Evolutionary conservation across 1,284 basidiomycete genomes (phyloP).

Genomic region (Fomitiporia mediterranea): DNA sequence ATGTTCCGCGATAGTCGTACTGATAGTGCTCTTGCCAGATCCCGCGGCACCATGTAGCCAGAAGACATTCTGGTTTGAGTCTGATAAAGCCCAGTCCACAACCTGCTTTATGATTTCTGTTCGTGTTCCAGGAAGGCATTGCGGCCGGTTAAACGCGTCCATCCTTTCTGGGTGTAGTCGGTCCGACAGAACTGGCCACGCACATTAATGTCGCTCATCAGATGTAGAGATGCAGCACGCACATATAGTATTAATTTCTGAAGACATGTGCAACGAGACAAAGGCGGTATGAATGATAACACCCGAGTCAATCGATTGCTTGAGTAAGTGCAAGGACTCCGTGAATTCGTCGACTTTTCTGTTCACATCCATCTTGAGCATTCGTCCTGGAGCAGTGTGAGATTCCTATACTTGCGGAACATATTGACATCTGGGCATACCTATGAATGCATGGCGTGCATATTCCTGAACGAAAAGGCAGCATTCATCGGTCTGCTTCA

Average conservation of each 20-base stretch:
- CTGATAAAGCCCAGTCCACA: not conserved
- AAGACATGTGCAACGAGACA: not conserved
- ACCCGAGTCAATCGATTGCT: not conserved
- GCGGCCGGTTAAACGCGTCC: not conserved
- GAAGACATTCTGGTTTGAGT: constrained; percentile 2
- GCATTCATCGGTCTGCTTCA: not conserved
- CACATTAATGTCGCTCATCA: not conserved
- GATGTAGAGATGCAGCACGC: not conserved
- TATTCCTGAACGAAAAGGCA: constrained; percentile 1
- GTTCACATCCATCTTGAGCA: not conserved
- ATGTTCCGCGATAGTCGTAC: constrained; percentile 17
- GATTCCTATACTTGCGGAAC: not conserved
- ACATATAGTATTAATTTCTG: not conserved
- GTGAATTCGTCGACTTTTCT: not conserved
- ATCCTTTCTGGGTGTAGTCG: not conserved
- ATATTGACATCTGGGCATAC: not conserved
- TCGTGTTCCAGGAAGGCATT: constrained; percentile 11
- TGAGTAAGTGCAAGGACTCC: not conserved
- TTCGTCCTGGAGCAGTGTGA: not conserved
- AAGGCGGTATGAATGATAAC: not conserved
- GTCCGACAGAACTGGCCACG: not conserved
- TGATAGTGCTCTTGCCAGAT: constrained; percentile 25
- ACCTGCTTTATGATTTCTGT: not conserved
- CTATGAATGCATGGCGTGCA: not conserved
- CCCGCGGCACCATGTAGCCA: constrained; percentile 30